These are phyloP conservation scores for Bidens hawaiensis DNA, from an alignment of 140 eudicot genomes.

Conservation along the genomic window DNA sequence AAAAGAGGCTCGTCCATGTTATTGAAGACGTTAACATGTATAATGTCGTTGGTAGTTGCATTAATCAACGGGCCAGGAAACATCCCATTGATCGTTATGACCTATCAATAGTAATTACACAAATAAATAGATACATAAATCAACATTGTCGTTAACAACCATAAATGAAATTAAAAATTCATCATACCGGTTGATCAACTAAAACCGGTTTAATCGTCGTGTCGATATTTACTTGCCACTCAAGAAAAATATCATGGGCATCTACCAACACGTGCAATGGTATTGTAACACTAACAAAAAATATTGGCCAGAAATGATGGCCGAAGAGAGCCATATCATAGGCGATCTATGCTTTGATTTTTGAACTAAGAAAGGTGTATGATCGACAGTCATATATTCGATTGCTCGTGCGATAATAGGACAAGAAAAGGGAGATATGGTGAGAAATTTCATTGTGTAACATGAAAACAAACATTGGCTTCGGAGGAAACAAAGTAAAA, in stretches of 20 bases:
- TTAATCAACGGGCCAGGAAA: conserved; percentile 76
- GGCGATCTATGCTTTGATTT: not conserved
- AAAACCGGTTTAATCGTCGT: conserved; percentile 34
- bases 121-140: not conserved
- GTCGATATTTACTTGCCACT: conserved; percentile 58
- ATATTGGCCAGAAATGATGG: conserved; percentile 1
- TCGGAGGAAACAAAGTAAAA: conserved; percentile 29
- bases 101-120: conserved; percentile 27
- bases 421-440: conserved; percentile 22
- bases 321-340: conserved; percentile 24
- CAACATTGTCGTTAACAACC: not conserved
- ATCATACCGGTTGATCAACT: conserved; percentile 51
- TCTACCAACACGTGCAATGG: not conserved
- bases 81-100: conserved; percentile 58
- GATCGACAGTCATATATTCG: not conserved
- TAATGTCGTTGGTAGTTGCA: conserved; percentile 51
- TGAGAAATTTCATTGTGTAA: conserved; percentile 25
- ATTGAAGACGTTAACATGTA: conserved; percentile 58
- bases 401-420: conserved; percentile 11
- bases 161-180: not conserved
- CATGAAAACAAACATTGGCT: conserved; percentile 20
- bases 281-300: not conserved
- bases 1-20: conserved; percentile 65
- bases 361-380: conserved; percentile 8
- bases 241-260: conserved; percentile 38